Percentiles rank a stretch among this genome's conserved stretches.
Evolutionary conservation across 352 stramenopile genomes (phyloP).

Genomic region (Thalassiosira ordinaria): DNA sequence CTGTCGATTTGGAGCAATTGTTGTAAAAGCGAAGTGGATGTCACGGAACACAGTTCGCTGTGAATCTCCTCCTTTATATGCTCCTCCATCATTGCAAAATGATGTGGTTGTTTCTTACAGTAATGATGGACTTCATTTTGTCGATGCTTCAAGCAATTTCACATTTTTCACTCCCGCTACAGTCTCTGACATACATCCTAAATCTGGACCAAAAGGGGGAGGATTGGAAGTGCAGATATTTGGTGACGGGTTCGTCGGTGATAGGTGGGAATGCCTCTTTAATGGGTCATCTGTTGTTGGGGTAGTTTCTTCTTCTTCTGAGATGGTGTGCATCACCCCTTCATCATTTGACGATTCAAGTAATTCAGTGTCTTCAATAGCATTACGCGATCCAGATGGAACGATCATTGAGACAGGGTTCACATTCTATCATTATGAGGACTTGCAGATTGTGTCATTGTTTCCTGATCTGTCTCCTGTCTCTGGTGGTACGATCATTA

Average conservation of each 20-base stretch:
- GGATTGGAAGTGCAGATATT: conserved; percentile 46
- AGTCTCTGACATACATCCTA: conserved; percentile 42
- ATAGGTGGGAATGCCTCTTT: conserved; percentile 56
- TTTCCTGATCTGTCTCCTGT: conserved; percentile 45
- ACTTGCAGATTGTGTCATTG: conserved; percentile 42
- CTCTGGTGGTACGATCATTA: conserved; percentile 41
- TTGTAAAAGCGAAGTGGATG: conserved; percentile 46
- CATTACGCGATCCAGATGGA: conserved; percentile 37
- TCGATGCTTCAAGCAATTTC: conserved; percentile 26
- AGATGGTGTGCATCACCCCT: conserved; percentile 46
- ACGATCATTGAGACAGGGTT: conserved; percentile 51
- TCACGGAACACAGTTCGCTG: conserved; percentile 42
- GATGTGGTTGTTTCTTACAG: conserved; percentile 51
- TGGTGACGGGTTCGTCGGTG: conserved; percentile 44
- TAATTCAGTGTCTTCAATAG: conserved; percentile 14
- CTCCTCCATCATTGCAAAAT: conserved; percentile 16
- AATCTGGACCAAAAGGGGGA: conserved; percentile 21
- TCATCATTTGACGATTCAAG: conserved; percentile 27
- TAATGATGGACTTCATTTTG: conserved; percentile 59
- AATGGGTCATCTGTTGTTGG: conserved; percentile 25
- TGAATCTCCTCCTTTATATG: conserved; percentile 27
- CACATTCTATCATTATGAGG: conserved; percentile 42
- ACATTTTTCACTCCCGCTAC: conserved; percentile 32
- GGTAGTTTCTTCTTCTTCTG: conserved; percentile 38
- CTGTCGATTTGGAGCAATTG: conserved; percentile 49